These are phyloP conservation scores for Pyrenophora graminea DNA, from an alignment of 2,329 filamentous ascomycete species.

Conservation along the genomic window DNA sequence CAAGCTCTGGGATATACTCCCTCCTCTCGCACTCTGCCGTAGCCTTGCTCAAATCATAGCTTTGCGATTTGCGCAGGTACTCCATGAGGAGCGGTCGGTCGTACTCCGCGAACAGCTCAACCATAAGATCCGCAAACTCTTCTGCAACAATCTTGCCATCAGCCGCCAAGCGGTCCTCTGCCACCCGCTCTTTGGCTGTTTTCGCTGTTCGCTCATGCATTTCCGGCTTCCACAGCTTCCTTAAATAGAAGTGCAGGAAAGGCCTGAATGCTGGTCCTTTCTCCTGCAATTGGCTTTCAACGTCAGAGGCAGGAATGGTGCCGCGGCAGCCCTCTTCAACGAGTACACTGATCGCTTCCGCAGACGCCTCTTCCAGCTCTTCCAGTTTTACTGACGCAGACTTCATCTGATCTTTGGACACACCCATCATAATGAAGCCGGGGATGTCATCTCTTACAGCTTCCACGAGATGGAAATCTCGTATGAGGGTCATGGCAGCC, in stretches of 20 bases:
- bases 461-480: constrained; percentile 86
- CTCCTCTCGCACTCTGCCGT: constrained; percentile 76
- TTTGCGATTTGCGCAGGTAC: constrained; percentile 81
- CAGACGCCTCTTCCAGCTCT: constrained; percentile 78
- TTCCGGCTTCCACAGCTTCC: constrained; percentile 80
- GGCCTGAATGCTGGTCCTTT: constrained; percentile 57
- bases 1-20: constrained; percentile 88
- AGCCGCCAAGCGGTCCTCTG: constrained; percentile 52
- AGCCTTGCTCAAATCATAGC: constrained; percentile 84
- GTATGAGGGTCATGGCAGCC: constrained; percentile 81
- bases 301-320: constrained; percentile 74
- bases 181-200: constrained; percentile 46
- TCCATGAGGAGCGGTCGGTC: constrained; percentile 81
- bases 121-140: constrained; percentile 81
- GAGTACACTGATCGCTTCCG: constrained; percentile 82
- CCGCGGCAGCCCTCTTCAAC: constrained; percentile 91
- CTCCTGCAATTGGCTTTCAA: constrained; percentile 75
- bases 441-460: constrained; percentile 88
- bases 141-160: constrained; percentile 75
- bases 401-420: constrained; percentile 70
- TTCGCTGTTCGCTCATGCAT: constrained; percentile 53
- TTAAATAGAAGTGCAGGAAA: constrained; percentile 91
- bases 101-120: constrained; percentile 83
- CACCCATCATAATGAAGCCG: constrained; percentile 83
- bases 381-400: constrained; percentile 67